Evolutionary conservation across 73 alveolate genomes (phyloP).

Genomic region (Tetrahymena borealis): DNA sequence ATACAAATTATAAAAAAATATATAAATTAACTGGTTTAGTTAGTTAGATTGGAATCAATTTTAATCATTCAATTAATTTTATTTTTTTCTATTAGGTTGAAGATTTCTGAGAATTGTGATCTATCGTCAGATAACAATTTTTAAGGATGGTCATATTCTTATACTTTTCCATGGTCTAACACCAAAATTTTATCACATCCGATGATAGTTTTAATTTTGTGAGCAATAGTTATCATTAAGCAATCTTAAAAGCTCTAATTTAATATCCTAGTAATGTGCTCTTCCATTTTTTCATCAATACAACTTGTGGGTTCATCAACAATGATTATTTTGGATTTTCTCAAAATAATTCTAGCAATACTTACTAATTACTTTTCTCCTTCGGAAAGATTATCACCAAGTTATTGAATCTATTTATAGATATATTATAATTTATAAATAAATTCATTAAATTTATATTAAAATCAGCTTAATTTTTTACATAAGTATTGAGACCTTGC

Average conservation of each 20-base stretch:
- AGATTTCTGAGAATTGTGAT: slow-evolving; percentile 48
- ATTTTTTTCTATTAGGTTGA: slow-evolving; percentile 11
- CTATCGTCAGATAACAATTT: slow-evolving; percentile 20
- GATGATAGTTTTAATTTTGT: slow-evolving; percentile 52
- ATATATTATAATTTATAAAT: slow-evolving; percentile 11
- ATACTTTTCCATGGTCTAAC: slow-evolving; percentile 49
- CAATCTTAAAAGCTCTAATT: slow-evolving; percentile 43
- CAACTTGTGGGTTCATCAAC: slow-evolving; percentile 75
- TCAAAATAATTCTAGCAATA: slow-evolving; percentile 62
- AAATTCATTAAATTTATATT: background rate
- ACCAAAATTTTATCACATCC: slow-evolving; percentile 57
- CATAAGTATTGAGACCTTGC: background rate
- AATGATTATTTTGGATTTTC: slow-evolving; percentile 51
- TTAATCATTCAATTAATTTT: background rate
- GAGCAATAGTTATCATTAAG: slow-evolving; percentile 60
- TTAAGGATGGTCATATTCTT: slow-evolving; percentile 54
- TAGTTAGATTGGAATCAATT: no score
- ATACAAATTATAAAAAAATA: no score
- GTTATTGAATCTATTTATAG: slow-evolving; percentile 14
- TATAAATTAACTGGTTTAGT: no score
- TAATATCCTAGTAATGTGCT: background rate
- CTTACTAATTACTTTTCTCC: slow-evolving; percentile 66
- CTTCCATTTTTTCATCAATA: slow-evolving; percentile 60
- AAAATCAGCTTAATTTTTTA: background rate
- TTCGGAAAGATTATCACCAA: slow-evolving; percentile 56